phyloP scores from a whole-genome alignment of 2,329 filamentous ascomycete species.

The Aspergillus sp. region DNA sequence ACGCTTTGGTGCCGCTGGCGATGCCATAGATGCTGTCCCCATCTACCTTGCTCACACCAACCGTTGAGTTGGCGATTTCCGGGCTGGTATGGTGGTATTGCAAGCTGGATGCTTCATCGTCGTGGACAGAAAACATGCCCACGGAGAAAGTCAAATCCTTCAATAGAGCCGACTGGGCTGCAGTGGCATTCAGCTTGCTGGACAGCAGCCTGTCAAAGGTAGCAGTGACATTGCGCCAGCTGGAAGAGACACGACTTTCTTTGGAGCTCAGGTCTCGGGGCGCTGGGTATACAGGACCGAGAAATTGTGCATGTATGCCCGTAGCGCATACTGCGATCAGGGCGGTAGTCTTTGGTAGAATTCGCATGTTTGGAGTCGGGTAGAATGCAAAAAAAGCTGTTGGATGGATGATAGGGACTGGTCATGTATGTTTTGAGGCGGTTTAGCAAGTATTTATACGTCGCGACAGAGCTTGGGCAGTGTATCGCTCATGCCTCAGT shows the following conservation, averaged over 20 bases:
- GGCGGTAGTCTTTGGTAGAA: background rate
- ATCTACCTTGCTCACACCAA: conserved; percentile 37
- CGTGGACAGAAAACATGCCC: conserved; percentile 40
- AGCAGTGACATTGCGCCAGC: conserved; percentile 34
- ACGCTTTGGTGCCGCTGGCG: conserved; percentile 40
- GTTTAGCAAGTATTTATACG: too few relatives aligned
- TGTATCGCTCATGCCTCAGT: too few relatives aligned
- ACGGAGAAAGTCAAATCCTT: conserved; percentile 40
- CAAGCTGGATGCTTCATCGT: conserved; percentile 26
- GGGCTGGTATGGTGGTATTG: conserved; percentile 37
- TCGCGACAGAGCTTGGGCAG: too few relatives aligned
- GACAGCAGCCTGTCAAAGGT: conserved; percentile 15
- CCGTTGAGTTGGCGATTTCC: conserved; percentile 26
- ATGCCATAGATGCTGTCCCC: conserved; percentile 45
- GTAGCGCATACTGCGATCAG: conserved; percentile 5
- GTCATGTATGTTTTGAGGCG: too few relatives aligned
- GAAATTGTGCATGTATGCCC: conserved; percentile 14
- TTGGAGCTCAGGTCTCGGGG: conserved; percentile 34
- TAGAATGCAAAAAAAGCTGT: too few relatives aligned
- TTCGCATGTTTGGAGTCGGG: background rate
- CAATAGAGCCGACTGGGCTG: conserved; percentile 12
- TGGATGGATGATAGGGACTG: too few relatives aligned
- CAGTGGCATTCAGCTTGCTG: conserved; percentile 10
- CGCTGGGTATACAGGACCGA: conserved; percentile 33
- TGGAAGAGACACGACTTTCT: conserved; percentile 28